Evolutionary conservation across 352 stramenopile genomes (phyloP).

Genomic region (Phytophthora vignae): DNA sequence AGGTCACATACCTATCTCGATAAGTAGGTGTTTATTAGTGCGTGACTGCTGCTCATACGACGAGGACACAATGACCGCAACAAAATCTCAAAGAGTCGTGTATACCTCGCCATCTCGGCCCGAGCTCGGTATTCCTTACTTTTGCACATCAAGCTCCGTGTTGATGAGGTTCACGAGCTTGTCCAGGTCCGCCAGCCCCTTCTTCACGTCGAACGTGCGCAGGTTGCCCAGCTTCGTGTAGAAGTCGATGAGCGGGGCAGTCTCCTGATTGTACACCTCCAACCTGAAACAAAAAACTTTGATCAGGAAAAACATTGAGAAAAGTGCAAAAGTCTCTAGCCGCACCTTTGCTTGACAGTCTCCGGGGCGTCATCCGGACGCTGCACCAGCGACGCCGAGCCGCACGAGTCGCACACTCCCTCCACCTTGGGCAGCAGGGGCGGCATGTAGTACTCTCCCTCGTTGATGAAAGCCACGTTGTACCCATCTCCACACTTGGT

Average conservation of each 20-base stretch:
- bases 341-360: constrained; percentile 78
- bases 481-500: constrained; percentile 85
- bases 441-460: constrained; percentile 91
- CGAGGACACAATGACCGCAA: constrained; percentile 20
- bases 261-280: constrained; percentile 91
- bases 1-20: constrained; percentile 22
- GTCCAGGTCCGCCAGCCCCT: constrained; percentile 81
- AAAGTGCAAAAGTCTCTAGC: background rate
- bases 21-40: constrained; percentile 21
- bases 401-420: constrained; percentile 84
- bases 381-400: constrained; percentile 75
- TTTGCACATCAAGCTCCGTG: constrained; percentile 51
- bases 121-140: background rate
- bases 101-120: background rate
- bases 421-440: constrained; percentile 88
- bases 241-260: constrained; percentile 86
- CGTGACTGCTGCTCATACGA: constrained; percentile 13
- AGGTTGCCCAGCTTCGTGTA: constrained; percentile 85
- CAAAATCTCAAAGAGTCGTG: constrained; percentile 11
- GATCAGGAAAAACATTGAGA: background rate
- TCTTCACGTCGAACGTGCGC: constrained; percentile 88
- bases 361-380: constrained; percentile 84
- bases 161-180: constrained; percentile 81
- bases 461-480: constrained; percentile 90
- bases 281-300: constrained; percentile 42